Base-by-base conservation (phyloP, 2,329 filamentous ascomycete species). In the Emergomyces orientalis region DNA sequence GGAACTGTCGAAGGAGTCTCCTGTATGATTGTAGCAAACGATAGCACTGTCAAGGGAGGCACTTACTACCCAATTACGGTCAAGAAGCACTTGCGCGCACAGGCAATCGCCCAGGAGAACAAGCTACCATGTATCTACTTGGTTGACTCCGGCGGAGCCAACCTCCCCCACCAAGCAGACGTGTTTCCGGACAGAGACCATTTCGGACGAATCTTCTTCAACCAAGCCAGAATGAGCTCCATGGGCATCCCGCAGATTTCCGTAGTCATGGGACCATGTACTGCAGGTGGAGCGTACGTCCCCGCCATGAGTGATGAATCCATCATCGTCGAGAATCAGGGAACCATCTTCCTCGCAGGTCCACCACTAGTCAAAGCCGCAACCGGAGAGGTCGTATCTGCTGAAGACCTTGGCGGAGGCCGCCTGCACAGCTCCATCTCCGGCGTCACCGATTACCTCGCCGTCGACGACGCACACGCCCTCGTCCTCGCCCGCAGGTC, bases 11-110 rank as follows among this genome's bases (percentile, higher is more conserved):
- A 94, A 73, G 93, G 93, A 17, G 91, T 96, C 32, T 88, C 87
- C 49, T 97, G 93, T 75, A 88, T 97, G 79, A 89, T 97, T 69
- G 89, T 97, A 59, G 92, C 91, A 63, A 97, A 97, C 74, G 93
- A 97, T 74, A 95, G 90, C 78, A 97, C 93, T 22, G 93, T 97
- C 71, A 99, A 97, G 78, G 93, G 93, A 60, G 93, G 93, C 30
- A 96, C 93, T 1, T 99, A 99, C 78, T 97, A 93, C 73, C 93
- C 93, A 1, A 91, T 97, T 69, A 99, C 93, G 0, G 90, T 97
- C 64, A 97, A 97, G 80, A 99, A 99, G 81, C 94, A 97, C 75
- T 81, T 97, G 19, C 86, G 93, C 65, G 93, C 93, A 4, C 94
- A 99, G 76, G 87, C 89, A 34, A 89, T 97, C 66, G 93, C 93